Conservation (phyloP, 805 yeast genomes). For the Babjeviella inositovora region DNA sequence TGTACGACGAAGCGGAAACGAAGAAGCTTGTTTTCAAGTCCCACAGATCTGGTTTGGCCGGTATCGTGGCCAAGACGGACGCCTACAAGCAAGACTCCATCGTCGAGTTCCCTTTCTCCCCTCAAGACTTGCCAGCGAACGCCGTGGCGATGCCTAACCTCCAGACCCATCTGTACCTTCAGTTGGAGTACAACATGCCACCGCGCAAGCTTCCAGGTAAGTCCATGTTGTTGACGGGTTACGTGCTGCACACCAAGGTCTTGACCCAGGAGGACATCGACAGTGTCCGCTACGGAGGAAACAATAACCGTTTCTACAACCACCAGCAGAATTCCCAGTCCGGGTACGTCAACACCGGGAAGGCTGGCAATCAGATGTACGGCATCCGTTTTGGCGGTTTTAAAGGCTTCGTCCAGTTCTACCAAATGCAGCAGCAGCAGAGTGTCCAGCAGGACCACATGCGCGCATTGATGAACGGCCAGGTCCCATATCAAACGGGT, state of each 20-base stretch:
- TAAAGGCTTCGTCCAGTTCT: slow-evolving; percentile 21
- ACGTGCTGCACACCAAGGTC: slow-evolving; percentile 40
- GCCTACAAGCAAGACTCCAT: slow-evolving; percentile 16
- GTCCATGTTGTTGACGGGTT: slow-evolving; percentile 76
- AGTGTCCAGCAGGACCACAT: slow-evolving; percentile 2
- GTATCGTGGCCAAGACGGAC: slow-evolving; percentile 22
- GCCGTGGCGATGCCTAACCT: slow-evolving; percentile 1
- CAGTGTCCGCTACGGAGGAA: slow-evolving; percentile 28
- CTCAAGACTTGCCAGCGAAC: slow-evolving; percentile 11
- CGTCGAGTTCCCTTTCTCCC: slow-evolving; percentile 29
- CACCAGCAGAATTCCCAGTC: background rate
- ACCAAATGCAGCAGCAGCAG: slow-evolving; percentile 8
- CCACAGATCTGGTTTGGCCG: slow-evolving; percentile 40
- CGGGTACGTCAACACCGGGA: slow-evolving; percentile 2
- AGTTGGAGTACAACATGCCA: slow-evolving; percentile 46
- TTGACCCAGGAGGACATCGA: slow-evolving; percentile 59
- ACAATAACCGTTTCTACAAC: background rate
- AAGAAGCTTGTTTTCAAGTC: slow-evolving; percentile 23
- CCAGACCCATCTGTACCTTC: slow-evolving; percentile 13
- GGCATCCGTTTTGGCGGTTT: slow-evolving; percentile 35
- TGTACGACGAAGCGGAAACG: slow-evolving; percentile 21
- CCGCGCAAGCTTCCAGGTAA: slow-evolving; percentile 37
- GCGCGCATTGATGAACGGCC: slow-evolving; percentile 7
- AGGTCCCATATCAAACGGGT: slow-evolving; percentile 4
- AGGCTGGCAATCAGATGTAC: slow-evolving; percentile 20